These are phyloP conservation scores for Anisogramma anomala DNA, from an alignment of 2,329 filamentous ascomycete genomes.

Conservation along the genomic window DNA sequence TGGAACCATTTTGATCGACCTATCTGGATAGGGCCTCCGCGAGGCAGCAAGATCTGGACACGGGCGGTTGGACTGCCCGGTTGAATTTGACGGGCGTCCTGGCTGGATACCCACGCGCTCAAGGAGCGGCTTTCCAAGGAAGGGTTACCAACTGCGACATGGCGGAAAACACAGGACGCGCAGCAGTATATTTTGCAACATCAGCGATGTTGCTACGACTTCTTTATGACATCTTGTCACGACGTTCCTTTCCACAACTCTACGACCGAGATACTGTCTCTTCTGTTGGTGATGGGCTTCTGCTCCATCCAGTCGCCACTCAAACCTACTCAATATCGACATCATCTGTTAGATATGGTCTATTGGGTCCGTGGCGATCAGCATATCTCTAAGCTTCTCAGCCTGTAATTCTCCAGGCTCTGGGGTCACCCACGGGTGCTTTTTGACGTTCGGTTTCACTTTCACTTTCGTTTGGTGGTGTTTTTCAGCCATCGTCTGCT, in stretches of 20 bases:
- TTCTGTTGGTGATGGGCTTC: constrained; percentile 4
- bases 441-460: constrained; percentile 7
- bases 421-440: not conserved
- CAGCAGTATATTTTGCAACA: constrained; percentile 6
- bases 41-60: constrained; percentile 16
- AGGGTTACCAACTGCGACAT: not conserved
- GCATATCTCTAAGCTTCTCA: constrained; percentile 2
- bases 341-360: constrained; percentile 5
- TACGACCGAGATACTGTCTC: not conserved
- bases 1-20: constrained; percentile 19
- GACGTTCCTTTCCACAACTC: constrained; percentile 9
- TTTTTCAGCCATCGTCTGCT: not conserved
- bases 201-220: constrained; percentile 10
- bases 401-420: not conserved
- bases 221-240: constrained; percentile 12
- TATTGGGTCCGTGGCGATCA: not conserved
- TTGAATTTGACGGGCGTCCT: constrained; percentile 18
- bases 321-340: constrained; percentile 2
- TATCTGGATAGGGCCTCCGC: constrained; percentile 24
- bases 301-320: constrained; percentile 3
- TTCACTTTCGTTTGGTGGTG: constrained; percentile 1
- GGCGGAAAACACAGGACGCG: constrained; percentile 8
- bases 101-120: constrained; percentile 17
- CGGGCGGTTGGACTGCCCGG: constrained; percentile 12
- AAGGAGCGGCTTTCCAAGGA: constrained; percentile 1